Base-by-base conservation (phyloP, 2,329 filamentous ascomycete genomes). In the Trichoderma koningiopsis region DNA sequence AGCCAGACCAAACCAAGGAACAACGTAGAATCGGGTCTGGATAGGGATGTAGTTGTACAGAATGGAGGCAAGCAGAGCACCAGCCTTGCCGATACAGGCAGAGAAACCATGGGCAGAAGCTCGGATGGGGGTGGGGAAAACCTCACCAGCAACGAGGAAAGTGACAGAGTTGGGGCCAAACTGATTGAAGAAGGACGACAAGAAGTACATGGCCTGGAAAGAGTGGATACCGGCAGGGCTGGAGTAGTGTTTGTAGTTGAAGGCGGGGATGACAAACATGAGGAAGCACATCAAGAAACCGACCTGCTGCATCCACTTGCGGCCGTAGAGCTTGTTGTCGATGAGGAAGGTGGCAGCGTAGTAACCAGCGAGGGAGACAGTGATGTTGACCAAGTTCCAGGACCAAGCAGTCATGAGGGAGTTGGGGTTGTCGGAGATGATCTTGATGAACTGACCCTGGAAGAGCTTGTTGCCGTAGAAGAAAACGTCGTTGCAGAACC, bases 381-480 rank as follows among this genome's bases (percentile, higher is more conserved):
- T 90, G 69, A 96, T 90, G 82, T 98, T 98, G 85, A 94, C 86
- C 78, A 98, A 81, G 82, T 96, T 97, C 91, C 94, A 98, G 58
- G 93, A 85, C 95, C 95, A 98, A 71, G 87, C 90, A 40, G 90
- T 90, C 88, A 97, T 92, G 78, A 97, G 88, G 8, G 92, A 93
- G 43, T 84, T 81, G 72, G 88, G 87, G 73, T 86, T 81, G 65
- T 89, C 86, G 67, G 90, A 92, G 74, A 97, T 90, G 77, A 96
- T 91, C 37, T 83, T 84, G 82, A 97, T 97, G 83, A 97, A 97
- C 78, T 95, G 88, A 72, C 87, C 88, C 83, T 97, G 94, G 87
- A 97, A 97, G 66, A 97, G 90, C 87, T 97, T 97, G 90, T 97
- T 97, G 75, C 95, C 95, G 84, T 98, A 98, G 85, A 98, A 98